Conservation (phyloP, 306 rosid species). For the Quercus glauca region DNA sequence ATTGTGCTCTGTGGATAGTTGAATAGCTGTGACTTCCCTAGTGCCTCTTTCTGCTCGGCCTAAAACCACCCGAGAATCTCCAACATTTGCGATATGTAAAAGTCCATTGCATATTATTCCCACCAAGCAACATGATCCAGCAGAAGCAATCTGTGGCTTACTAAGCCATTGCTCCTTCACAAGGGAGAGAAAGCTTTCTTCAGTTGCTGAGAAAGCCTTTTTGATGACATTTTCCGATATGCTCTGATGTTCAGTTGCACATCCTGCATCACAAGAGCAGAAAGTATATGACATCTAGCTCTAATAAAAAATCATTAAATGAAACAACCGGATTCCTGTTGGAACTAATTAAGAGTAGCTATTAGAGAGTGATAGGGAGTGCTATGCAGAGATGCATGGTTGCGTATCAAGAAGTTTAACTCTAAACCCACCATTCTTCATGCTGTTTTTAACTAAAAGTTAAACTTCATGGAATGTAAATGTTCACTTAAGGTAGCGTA, state of each 20-base stretch:
- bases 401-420: background rate
- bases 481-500: background rate
- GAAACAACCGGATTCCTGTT: background rate
- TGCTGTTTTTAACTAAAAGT: background rate
- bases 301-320: background rate
- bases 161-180: conserved; percentile 68
- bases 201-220: conserved; percentile 70
- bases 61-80: conserved; percentile 72
- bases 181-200: conserved; percentile 60
- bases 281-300: background rate
- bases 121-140: conserved; percentile 75
- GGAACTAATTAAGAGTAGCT: background rate
- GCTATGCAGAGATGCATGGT: background rate
- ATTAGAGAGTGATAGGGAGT: background rate
- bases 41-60: conserved; percentile 66
- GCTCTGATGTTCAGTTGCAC: conserved; percentile 48
- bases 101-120: conserved; percentile 69
- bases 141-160: conserved; percentile 66
- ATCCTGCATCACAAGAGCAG: conserved; percentile 42
- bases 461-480: background rate
- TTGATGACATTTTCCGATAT: conserved; percentile 59
- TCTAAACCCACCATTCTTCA: background rate
- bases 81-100: conserved; percentile 66
- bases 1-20: conserved; percentile 76
- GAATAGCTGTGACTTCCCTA: conserved; percentile 60